phyloP scores from a whole-genome alignment of 1,139 yeast species.

The Meyerozyma elateridarum region DNA sequence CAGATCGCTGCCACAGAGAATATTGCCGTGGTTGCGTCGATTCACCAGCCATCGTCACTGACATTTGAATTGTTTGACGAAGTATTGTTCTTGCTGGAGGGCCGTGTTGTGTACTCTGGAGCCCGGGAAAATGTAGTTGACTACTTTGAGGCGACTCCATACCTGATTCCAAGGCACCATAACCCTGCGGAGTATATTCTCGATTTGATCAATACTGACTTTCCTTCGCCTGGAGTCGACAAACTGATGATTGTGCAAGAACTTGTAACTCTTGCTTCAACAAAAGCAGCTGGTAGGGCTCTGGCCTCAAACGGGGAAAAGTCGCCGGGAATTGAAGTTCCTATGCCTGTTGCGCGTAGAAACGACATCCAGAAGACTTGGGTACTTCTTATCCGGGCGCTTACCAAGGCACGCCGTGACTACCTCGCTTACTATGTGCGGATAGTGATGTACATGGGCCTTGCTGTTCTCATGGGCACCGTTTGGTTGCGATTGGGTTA shows the following conservation, averaged over 20 bases:
- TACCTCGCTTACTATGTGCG: slow-evolving; percentile 33
- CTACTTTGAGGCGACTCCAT: slow-evolving; percentile 1
- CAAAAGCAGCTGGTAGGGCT: too few species aligned
- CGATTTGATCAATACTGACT: slow-evolving; percentile 32
- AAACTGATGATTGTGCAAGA: too few species aligned
- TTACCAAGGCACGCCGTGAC: slow-evolving; percentile 30
- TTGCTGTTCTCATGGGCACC: slow-evolving; percentile 39
- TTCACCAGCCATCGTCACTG: slow-evolving; percentile 35
- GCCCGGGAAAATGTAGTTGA: neutral
- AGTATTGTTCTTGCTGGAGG: slow-evolving; percentile 24
- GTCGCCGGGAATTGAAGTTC: too few species aligned
- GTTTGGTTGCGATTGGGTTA: slow-evolving; percentile 33
- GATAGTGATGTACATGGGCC: slow-evolving; percentile 33
- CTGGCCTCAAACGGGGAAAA: too few species aligned
- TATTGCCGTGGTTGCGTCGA: slow-evolving; percentile 29
- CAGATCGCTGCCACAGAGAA: slow-evolving; percentile 20
- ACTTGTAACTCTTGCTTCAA: too few species aligned
- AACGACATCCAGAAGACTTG: too few species aligned
- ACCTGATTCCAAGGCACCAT: slow-evolving; percentile 16
- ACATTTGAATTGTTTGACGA: slow-evolving; percentile 28
- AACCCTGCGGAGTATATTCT: slow-evolving; percentile 30
- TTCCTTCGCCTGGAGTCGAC: slow-evolving; percentile 7
- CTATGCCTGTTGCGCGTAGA: too few species aligned
- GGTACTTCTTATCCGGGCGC: too few species aligned
- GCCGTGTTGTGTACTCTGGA: slow-evolving; percentile 16